Evolutionary conservation across 805 yeast species (phyloP).

Genomic region (Clavispora fructus): DNA sequence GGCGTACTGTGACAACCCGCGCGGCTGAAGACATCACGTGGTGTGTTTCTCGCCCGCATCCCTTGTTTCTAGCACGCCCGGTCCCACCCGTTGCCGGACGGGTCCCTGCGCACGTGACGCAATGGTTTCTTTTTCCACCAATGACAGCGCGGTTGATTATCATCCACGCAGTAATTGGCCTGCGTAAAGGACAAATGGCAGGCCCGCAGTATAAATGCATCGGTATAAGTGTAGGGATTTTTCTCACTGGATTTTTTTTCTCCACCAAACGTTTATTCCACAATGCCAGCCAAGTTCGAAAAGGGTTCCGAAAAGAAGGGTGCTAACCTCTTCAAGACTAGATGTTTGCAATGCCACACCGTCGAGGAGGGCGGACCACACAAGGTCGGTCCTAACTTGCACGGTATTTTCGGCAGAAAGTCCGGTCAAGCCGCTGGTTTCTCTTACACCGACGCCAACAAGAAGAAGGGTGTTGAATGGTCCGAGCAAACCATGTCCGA

Average conservation of each 20-base stretch:
- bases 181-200: background rate
- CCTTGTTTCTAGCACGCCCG: background rate
- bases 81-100: background rate
- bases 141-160: constrained; percentile 7
- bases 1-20: too few relatives aligned
- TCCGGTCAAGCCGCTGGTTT: constrained; percentile 91
- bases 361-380: constrained; percentile 92
- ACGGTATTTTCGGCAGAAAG: constrained; percentile 88
- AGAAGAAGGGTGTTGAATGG: constrained; percentile 92
- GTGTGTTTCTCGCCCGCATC: too few relatives aligned
- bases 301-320: constrained; percentile 65
- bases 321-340: constrained; percentile 96
- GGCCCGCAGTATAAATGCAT: background rate
- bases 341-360: constrained; percentile 99
- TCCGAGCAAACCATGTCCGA: constrained; percentile 81
- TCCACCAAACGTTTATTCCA: constrained; percentile 1
- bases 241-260: background rate
- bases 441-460: constrained; percentile 98
- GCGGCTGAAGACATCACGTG: too few relatives aligned
- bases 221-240: constrained; percentile 4
- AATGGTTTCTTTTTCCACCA: constrained; percentile 5
- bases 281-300: constrained; percentile 43
- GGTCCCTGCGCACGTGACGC: constrained; percentile 3
- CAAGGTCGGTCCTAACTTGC: constrained; percentile 98
- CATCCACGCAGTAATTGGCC: background rate